Percentiles rank a stretch among this genome's conserved stretches.
phyloP scores from a whole-genome alignment of 371 early-diverging fungal genomes.

The Catenaria anguillulae region DNA sequence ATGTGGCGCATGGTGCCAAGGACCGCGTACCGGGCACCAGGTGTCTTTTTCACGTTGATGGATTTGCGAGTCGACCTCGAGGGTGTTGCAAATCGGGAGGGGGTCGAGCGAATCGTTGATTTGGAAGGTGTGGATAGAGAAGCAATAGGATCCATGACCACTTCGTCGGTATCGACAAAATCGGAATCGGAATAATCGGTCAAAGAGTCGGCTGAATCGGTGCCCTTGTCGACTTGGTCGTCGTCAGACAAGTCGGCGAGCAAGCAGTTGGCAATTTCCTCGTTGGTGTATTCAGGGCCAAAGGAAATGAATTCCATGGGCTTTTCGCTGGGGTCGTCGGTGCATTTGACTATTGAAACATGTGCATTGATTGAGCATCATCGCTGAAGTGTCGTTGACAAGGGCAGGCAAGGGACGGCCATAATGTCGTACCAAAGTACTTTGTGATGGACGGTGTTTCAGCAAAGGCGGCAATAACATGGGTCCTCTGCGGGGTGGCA shows the following conservation, averaged over 20 bases:
- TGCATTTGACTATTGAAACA: not conserved
- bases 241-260: not conserved
- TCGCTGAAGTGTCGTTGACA: not conserved
- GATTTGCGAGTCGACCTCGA: no score
- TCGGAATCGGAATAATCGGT: not conserved
- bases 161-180: not conserved
- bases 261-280: not conserved
- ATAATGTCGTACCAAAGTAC: not conserved
- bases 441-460: not conserved
- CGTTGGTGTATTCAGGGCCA: not conserved
- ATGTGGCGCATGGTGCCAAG: no score
- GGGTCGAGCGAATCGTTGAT: no score
- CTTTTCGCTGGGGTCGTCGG: not conserved
- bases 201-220: not conserved
- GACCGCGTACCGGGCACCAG: no score
- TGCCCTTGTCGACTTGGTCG: not conserved
- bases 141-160: no score
- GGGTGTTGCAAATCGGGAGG: not conserved
- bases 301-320: not conserved
- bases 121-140: no score
- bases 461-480: not conserved
- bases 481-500: not conserved
- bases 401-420: not conserved
- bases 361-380: not conserved
- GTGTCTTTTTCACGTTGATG: no score